Evolutionary conservation across 176 grass and related monocot genomes (phyloP), one percentile per base, ranked within the genome.

Genomic region (Carex myosuroides): DNA sequence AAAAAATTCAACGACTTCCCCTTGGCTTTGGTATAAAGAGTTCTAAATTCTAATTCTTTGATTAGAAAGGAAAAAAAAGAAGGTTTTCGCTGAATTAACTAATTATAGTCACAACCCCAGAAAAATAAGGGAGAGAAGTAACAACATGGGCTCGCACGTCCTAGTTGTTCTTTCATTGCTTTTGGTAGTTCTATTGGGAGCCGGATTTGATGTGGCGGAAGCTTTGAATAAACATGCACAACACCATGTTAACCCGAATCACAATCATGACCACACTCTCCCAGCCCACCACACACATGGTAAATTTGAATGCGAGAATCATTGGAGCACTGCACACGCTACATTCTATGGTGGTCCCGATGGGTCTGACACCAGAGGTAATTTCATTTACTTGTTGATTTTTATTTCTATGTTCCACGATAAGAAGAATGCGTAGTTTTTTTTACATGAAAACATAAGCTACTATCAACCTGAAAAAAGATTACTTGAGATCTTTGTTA

Each of bases 291-390:
- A 41, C 83, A 90, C 86, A 72, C 90, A 95, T 70, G 90, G 93
- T 33, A 87, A 81, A 85, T 95, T 92, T 86, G 35, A 14, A 9
- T 41, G 58, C 0, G 79, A 91, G 8, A 32, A 69, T 0, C 82
- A 75, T 0, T 95, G 90, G 90, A 89, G 70, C 59, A 73, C 44
- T 8, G 93, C 93, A 29, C 93, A 94, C 57, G 93, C 93, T 4
- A 92, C 90, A 16, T 94, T 94, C 86, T 94, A 94, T 29, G 93
- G 93, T 55, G 88, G 90, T 2, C 57, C 80, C 4, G 90, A 94
- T 64, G 90, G 93, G 29, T 92, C 90, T 14, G 88, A 67, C 26
- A 70, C 90, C 9, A 86, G 78, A 73, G 77, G 85, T 87, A 72
- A 52, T 79, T 79, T 79, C 9, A 81, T 29, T 76, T 65, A 33